phyloP scores from a whole-genome alignment of 1,284 basidiomycete species.

The Ganoderma sinense region DNA sequence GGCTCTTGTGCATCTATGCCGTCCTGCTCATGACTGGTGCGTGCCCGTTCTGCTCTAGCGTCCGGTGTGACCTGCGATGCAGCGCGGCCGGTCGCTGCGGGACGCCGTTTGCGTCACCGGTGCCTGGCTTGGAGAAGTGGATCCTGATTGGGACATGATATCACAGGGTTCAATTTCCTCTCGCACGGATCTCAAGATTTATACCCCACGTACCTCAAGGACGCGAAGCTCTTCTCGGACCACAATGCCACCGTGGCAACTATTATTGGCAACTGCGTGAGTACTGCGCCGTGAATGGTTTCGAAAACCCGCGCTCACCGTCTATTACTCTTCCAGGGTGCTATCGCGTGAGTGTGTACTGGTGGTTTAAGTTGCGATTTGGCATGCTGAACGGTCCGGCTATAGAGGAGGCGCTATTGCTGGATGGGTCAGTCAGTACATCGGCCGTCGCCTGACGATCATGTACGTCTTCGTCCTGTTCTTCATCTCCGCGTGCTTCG shows the following conservation, averaged over 20 bases:
- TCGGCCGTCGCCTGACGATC: constrained; percentile 90
- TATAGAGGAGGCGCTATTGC: constrained; percentile 78
- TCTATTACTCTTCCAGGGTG: constrained; percentile 59
- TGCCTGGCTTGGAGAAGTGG: not conserved
- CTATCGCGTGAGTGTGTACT: constrained; percentile 61
- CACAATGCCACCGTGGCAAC: constrained; percentile 84
- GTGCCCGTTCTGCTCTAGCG: constrained; percentile 33
- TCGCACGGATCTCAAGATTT: constrained; percentile 89
- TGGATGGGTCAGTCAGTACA: constrained; percentile 83
- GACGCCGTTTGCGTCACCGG: not conserved
- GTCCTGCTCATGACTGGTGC: constrained; percentile 79
- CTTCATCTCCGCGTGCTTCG: constrained; percentile 4
- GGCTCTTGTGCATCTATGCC: constrained; percentile 88
- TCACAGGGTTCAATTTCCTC: constrained; percentile 89
- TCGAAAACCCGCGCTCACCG: constrained; percentile 10
- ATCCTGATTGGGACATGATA: constrained; percentile 17
- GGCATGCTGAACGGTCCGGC: constrained; percentile 31
- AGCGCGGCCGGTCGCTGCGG: not conserved
- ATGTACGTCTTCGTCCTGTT: constrained; percentile 52
- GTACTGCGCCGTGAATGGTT: constrained; percentile 36
- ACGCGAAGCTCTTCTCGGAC: constrained; percentile 62
- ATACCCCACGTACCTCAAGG: constrained; percentile 82
- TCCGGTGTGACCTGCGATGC: not conserved
- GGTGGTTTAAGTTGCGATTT: not conserved
- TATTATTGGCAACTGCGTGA: constrained; percentile 89